These are phyloP conservation scores for Globisporangium megalacanthum DNA, from an alignment of 352 stramenopile species.

Conservation along the genomic window DNA sequence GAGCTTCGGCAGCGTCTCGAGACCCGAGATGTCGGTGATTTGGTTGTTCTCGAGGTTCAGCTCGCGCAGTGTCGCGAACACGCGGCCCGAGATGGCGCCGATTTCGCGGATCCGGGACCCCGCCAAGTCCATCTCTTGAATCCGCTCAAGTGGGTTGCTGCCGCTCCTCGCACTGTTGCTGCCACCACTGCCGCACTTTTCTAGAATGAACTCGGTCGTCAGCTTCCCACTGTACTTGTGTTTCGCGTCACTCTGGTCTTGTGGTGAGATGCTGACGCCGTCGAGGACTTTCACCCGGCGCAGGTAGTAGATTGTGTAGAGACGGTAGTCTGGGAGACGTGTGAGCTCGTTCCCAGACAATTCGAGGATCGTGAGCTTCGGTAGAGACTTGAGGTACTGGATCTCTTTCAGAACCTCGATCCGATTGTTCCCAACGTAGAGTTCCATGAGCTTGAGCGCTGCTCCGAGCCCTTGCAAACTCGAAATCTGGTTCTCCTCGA, in stretches of 20 bases:
- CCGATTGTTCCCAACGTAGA: constrained; percentile 85
- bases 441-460: constrained; percentile 73
- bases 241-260: constrained; percentile 79
- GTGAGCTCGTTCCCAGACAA: constrained; percentile 79
- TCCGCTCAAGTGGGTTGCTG: constrained; percentile 36
- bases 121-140: constrained; percentile 70
- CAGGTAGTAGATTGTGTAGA: constrained; percentile 81
- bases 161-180: constrained; percentile 3
- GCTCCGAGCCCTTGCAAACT: constrained; percentile 55
- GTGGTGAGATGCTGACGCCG: constrained; percentile 55
- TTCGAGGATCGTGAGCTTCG: constrained; percentile 85
- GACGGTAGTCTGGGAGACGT: constrained; percentile 50
- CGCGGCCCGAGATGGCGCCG: constrained; percentile 38
- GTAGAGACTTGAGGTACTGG: constrained; percentile 72
- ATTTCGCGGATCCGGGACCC: constrained; percentile 73
- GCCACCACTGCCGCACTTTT: constrained; percentile 51
- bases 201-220: constrained; percentile 75
- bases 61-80: constrained; percentile 59
- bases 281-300: constrained; percentile 82
- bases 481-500: constrained; percentile 84
- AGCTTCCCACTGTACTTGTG: constrained; percentile 87
- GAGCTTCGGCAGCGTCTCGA: constrained; percentile 60
- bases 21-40: constrained; percentile 61
- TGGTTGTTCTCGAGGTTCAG: constrained; percentile 86
- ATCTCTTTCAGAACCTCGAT: constrained; percentile 78